Evolutionary conservation across 352 stramenopile species (phyloP), one percentile per base, ranked within the genome.

Genomic region (Peronospora belbahrii): DNA sequence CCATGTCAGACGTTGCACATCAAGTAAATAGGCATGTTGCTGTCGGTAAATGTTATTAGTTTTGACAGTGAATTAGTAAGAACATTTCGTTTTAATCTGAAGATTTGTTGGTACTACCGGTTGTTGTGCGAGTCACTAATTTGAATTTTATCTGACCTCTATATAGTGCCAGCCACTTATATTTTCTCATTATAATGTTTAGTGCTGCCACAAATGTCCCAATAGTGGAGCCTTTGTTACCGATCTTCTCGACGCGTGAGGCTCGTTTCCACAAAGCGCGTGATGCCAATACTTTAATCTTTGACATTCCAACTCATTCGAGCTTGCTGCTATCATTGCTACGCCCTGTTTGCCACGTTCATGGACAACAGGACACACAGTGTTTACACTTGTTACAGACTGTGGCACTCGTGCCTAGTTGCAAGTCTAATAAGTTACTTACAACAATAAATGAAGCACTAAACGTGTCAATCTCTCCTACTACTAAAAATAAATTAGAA

Each of bases 341-440:
- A 8, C 43, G 37, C 7, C 75, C 76, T 14, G 52, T 48, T 4
- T 45, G 44, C 34, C 70, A 84, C 57, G 42, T 56, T 7, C 88
- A 86, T 56, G 71, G 73, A 37, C 57, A 84, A 54, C 70, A 68
- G 8, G 80, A 88, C 44, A 41, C 62, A 14, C 75, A 73, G 10
- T 88, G 80, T 65, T 64, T 91, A 28, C 75, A 86, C 19, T 47
- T 86, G 53, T 62, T 91, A 33, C 70, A 88, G 42, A 63, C 65
- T 6, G 56, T 78, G 32, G 74, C 73, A 2, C 44, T 70, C 6
- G 66, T 88, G 47, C 80, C 80, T 10, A 88, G 76, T 41, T 52
- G 73, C 31, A 74, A 79, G 32, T 51, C 63, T 23, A 66, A 79
- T 15, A 78, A 69, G 43, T 53, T 88, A 27, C 38, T 61, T 22